Evolutionary conservation across 202 grass and related monocot genomes (phyloP).

Genomic region (Carex arenaria): DNA sequence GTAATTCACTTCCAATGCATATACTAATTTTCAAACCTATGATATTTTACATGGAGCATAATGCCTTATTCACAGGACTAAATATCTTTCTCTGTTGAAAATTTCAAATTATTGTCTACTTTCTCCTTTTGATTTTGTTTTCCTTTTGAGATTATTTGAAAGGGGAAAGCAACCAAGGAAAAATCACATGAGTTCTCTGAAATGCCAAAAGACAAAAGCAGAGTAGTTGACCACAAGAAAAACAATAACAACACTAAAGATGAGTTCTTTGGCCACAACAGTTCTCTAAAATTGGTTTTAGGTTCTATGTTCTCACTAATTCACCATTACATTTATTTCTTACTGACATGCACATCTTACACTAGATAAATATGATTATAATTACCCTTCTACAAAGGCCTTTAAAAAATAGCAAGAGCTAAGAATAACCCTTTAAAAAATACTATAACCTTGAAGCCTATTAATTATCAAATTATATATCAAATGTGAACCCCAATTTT

Average conservation of each 20-base stretch:
- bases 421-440: not conserved
- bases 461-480: too few species aligned
- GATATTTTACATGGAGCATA: too few species aligned
- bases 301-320: not conserved
- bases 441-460: not conserved
- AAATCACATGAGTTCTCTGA: not conserved
- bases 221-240: not conserved
- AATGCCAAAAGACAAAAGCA: not conserved
- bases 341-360: not conserved
- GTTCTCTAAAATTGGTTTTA: not conserved
- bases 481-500: constrained; percentile 14
- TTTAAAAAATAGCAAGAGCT: not conserved
- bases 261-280: not conserved
- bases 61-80: too few species aligned
- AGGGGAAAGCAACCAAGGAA: not conserved
- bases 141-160: not conserved
- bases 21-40: too few species aligned
- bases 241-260: not conserved
- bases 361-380: not conserved
- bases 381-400: not conserved
- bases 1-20: too few species aligned
- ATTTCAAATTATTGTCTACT: too few species aligned
- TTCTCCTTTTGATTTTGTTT: not conserved
- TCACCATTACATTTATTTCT: not conserved
- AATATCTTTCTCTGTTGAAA: too few species aligned